Evolutionary conservation across 495 filamentous ascomycete genomes (phyloP), one percentile per base, ranked within the genome.

Genomic region (Penicillium chermesinum): DNA sequence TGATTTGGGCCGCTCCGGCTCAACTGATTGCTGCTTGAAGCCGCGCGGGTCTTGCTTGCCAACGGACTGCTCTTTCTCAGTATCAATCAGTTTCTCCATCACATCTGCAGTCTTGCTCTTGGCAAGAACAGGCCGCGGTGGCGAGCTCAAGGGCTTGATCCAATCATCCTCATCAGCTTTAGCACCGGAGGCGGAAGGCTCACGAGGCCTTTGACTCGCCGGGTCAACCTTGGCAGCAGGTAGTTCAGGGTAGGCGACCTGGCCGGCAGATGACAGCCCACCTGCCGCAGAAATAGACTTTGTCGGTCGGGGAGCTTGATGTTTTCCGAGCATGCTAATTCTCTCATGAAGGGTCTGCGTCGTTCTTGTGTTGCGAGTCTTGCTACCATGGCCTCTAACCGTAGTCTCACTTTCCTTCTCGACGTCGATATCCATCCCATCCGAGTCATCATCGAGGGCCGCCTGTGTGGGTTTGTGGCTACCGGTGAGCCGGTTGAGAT

Each of bases 331-430:
- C 81, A 91, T 89, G 59, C 84, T 91, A 55, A 98, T 96, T 55
- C 88, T 86, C 49, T 97, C 94, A 48, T 94, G 87, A 14, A 98
- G 74, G 8, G 85, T 76, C 61, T 96, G 89, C 2, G 93, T 96
- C 3, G 90, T 91, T 6, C 88, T 91, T 59, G 93, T 95, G 67
- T 80, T 89, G 63, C 95, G 88, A 5, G 80, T 52, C 50, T 75
- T 79, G 39, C 74, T 73, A 15, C 63, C 67, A n/a, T 56, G 59
- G 3, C 66, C 68, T 8, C 49, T 46, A 25, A 71, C 66, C 14
- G 50, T 48, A 14, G 71, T 67, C 3, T 66, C 61, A 39, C 72
- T 37, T 61, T 73, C 50, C 30, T 70, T 70, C n/a, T 79, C 68
- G 6, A 79, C 71, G 39, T 87, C 82, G 6, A 78, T 46, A 50